These are phyloP conservation scores for Tylopilus balloui DNA, from an alignment of 768 basidiomycete genomes.

Conservation along the genomic window DNA sequence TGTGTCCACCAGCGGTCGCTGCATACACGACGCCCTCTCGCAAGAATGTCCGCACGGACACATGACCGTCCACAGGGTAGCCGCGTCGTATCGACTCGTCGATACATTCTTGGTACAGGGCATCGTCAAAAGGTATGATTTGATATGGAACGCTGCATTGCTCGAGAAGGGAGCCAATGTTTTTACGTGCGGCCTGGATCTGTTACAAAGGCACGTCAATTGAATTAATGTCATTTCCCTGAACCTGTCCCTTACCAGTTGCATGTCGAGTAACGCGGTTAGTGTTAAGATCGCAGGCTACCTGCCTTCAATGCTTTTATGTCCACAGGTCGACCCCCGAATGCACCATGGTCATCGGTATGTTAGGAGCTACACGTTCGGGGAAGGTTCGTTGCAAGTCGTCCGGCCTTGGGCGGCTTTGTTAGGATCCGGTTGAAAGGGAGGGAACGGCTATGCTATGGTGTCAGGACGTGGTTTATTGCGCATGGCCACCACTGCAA, in stretches of 20 bases:
- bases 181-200: constrained; percentile 10
- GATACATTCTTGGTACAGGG: constrained; percentile 21
- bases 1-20: constrained; percentile 28
- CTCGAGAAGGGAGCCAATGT: constrained; percentile 13
- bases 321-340: neutral
- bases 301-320: constrained; percentile 8
- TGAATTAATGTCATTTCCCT: neutral
- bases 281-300: neutral
- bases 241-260: constrained; percentile 5
- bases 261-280: constrained; percentile 2
- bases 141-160: constrained; percentile 15
- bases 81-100: constrained; percentile 22
- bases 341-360: neutral
- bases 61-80: constrained; percentile 22
- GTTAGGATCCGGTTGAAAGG: neutral
- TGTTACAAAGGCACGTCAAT: constrained; percentile 4
- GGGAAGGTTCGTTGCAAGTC: neutral
- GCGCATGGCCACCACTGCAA: neutral
- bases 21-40: constrained; percentile 29
- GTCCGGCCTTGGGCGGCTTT: neutral
- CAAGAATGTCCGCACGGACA: constrained; percentile 29
- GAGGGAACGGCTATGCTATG: neutral
- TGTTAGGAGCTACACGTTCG: neutral
- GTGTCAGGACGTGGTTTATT: neutral
- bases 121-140: constrained; percentile 11